Conservation (phyloP, 306 rosid genomes). For the Alnus glutinosa region DNA sequence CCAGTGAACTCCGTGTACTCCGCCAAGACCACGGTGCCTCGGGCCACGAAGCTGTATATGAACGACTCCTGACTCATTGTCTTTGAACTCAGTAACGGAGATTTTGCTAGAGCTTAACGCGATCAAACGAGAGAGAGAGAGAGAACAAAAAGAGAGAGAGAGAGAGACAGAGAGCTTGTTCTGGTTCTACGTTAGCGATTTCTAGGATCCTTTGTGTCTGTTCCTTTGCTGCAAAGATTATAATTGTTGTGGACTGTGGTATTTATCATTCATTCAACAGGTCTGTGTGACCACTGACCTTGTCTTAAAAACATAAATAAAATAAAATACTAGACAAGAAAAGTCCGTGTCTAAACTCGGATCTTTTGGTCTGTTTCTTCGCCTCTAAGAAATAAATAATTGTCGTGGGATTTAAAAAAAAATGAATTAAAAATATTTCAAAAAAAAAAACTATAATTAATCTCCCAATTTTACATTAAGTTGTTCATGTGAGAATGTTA, state of each 20-base stretch:
- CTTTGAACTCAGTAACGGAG: conserved; percentile 14
- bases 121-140: conserved; percentile 1
- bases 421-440: too few relatives aligned
- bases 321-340: neutral
- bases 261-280: neutral
- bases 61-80: conserved; percentile 82
- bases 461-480: too few relatives aligned
- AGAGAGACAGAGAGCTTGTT: neutral
- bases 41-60: conserved; percentile 86
- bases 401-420: neutral
- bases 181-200: conserved; percentile 8
- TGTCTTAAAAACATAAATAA: neutral
- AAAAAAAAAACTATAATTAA: too few relatives aligned
- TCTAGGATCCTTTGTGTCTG: conserved; percentile 16
- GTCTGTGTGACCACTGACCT: neutral
- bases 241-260: conserved; percentile 3
- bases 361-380: conserved; percentile 21
- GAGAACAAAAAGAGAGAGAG: neutral
- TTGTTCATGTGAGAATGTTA: too few relatives aligned
- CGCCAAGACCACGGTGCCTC: conserved; percentile 88
- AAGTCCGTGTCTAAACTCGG: neutral
- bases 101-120: too few relatives aligned
- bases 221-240: conserved; percentile 35
- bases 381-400: conserved; percentile 35
- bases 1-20: conserved; percentile 96